These are phyloP conservation scores for Pseudocercospora vitis DNA, from an alignment of 2,329 filamentous ascomycete species.

Conservation along the genomic window DNA sequence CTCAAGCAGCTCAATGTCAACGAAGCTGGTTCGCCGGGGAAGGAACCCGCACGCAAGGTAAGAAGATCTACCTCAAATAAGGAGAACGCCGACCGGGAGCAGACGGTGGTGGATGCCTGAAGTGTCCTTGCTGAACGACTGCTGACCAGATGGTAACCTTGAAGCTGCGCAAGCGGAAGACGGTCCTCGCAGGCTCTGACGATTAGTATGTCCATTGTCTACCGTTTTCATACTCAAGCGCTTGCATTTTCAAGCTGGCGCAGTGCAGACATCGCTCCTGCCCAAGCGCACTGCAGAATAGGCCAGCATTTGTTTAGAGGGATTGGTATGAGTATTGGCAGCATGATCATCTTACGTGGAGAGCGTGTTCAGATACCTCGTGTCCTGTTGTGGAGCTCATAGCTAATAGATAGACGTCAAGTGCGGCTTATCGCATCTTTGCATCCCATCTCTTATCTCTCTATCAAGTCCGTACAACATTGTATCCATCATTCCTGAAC, in stretches of 20 bases:
- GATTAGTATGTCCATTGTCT: conserved; percentile 7
- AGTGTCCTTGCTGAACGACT: not conserved
- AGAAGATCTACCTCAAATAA: conserved; percentile 15
- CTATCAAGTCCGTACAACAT: not conserved
- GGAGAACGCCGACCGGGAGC: not conserved
- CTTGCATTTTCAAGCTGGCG: not conserved
- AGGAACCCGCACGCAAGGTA: conserved; percentile 27
- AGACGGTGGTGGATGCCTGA: not conserved
- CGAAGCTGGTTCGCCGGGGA: conserved; percentile 28
- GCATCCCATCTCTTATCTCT: not conserved
- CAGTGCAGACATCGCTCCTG: not conserved
- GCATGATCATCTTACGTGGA: not conserved
- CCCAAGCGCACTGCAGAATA: not conserved
- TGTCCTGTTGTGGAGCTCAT: conserved; percentile 5
- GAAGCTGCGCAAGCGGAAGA: conserved; percentile 23
- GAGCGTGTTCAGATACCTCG: not conserved
- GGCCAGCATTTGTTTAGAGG: not conserved
- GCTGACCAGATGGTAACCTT: conserved; percentile 6
- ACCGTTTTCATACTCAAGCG: not conserved
- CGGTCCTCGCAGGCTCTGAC: conserved; percentile 13
- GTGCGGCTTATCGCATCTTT: not conserved
- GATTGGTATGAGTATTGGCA: conserved; percentile 1
- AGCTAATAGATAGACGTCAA: not conserved
- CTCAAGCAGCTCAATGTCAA: conserved; percentile 27
- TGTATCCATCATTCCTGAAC: not conserved